Base-by-base conservation (phyloP, 1,139 yeast species). In the Diutina rugosa region DNA sequence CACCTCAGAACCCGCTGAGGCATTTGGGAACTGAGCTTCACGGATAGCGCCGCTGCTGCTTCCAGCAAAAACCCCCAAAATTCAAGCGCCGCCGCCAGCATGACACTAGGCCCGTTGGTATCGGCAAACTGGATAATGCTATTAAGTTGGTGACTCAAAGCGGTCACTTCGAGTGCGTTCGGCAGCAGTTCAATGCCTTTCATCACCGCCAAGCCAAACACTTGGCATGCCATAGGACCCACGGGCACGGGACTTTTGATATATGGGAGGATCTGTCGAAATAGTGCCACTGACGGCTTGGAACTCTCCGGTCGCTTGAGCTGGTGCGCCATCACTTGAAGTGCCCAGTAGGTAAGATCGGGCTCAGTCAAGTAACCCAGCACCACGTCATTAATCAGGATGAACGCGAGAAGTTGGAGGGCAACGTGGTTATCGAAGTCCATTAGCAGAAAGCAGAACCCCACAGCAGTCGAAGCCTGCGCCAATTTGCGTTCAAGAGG, bases 71-170 rank as follows among this genome's bases (percentile, higher is more conserved):
- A 16, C 6, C 14, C 32, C 90, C 91, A 85, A 58, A 85, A 80
- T 18, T 65, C 62, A 53, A 81, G 69, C 7, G 86, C 71, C 56
- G 76, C 79, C 54, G 76, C 69, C 56, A 74, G 70, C 1, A 84
- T 58, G 0, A 58, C 45, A 1, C 67, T 63, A 0, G 93, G 91
- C 0, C 91, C 91, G 63, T 77, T 79, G 1, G 82, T 70, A 51
- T 80, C 84, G 0, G 87, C 69, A 14, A 80, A 65, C 51, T 82
- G 86, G 49, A 79, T 68, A 2, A 81, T 57, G 41, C 76, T 77
- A 54, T 77, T 78, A 30, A 82, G 65, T 61, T 78, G 80, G 18
- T 30, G 44, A 46, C 73, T 77, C 1, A 70, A 57, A 6, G 81
- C 61, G 0, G 76, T 66, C 14, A 67, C 67, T 56, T 81, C 84